Conservation (phyloP, 2,329 filamentous ascomycete genomes). For the Fusarium austroafricanum region DNA sequence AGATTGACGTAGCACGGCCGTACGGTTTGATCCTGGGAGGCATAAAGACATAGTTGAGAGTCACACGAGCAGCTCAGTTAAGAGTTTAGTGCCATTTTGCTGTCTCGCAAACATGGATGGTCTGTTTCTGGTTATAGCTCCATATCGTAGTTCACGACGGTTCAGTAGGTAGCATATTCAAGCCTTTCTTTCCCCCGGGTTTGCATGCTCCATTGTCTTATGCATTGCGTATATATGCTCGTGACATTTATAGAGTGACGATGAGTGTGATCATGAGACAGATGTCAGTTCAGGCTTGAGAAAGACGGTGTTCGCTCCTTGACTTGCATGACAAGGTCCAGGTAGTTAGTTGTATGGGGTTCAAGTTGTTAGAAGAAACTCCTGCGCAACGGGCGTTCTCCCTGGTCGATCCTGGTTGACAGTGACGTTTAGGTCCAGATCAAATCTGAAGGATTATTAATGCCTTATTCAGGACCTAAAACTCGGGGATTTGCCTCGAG, state of each 20-base stretch:
- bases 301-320: background rate
- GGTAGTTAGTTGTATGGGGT: background rate
- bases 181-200: conserved; percentile 39
- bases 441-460: background rate
- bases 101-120: conserved; percentile 16
- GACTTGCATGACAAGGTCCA: background rate
- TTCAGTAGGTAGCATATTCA: conserved; percentile 39
- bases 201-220: background rate
- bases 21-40: background rate
- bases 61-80: conserved; percentile 16
- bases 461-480: conserved; percentile 9
- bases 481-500: background rate
- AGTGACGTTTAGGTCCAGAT: background rate
- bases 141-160: conserved; percentile 16
- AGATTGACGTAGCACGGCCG: background rate
- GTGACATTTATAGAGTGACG: background rate
- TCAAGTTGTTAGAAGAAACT: background rate
- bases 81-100: conserved; percentile 17
- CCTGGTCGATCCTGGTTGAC: background rate
- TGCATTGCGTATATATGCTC: background rate
- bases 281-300: background rate
- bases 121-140: conserved; percentile 26
- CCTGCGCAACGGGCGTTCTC: background rate
- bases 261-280: background rate
- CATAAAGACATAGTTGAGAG: conserved; percentile 1